Conservation (phyloP, 2,329 filamentous ascomycete genomes). For the Aspergillus ibericus region DNA sequence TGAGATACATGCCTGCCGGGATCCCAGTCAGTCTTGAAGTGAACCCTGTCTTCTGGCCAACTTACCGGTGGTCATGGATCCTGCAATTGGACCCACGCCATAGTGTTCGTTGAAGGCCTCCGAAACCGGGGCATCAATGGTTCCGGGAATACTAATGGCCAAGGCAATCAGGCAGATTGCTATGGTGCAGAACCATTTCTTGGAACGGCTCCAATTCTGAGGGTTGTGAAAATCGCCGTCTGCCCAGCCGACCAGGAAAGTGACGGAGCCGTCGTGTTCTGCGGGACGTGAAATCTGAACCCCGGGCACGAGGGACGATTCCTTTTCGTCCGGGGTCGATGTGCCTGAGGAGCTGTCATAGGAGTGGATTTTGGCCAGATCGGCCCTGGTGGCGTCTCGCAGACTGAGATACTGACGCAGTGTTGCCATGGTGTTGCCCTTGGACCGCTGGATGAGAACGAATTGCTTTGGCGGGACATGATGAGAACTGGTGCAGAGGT, state of each 20-base stretch:
- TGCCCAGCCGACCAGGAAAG: not conserved
- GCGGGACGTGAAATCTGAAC: not conserved
- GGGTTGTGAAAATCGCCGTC: not conserved
- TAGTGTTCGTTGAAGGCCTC: not conserved
- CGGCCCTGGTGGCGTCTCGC: not conserved
- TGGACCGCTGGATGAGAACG: not conserved
- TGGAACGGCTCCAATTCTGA: not conserved
- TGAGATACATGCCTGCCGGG: not conserved
- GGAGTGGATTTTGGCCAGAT: not conserved
- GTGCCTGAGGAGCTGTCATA: not conserved
- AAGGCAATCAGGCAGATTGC: not conserved
- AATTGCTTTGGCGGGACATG: not conserved
- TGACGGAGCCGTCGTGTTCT: not conserved
- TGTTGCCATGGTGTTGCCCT: not conserved
- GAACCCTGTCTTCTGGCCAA: not conserved
- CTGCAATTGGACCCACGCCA: not conserved
- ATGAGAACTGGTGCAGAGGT: not conserved
- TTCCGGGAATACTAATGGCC: not conserved
- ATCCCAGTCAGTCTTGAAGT: not conserved
- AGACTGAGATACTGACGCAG: not conserved
- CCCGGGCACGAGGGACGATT: not conserved
- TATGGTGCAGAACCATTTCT: conserved; percentile 1
- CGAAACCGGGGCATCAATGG: not conserved
- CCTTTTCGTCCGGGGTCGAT: not conserved
- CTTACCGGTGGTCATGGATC: not conserved